Conservation (phyloP, 1,139 yeast genomes). For the Geotrichum histeridarum region DNA sequence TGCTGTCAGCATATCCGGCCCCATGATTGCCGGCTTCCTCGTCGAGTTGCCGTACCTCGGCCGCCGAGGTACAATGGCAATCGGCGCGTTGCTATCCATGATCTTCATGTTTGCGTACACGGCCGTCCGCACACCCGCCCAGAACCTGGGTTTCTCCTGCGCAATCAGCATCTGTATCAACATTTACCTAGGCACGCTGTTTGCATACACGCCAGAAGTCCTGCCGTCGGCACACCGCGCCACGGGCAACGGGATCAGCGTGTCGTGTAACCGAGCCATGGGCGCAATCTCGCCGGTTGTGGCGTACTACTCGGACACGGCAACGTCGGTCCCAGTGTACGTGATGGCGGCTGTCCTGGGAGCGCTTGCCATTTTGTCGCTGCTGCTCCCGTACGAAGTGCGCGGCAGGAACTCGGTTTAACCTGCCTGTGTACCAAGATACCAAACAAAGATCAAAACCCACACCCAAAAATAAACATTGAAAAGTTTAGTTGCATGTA, state of each 20-base stretch:
- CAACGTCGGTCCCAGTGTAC: constrained; percentile 50
- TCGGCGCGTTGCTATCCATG: constrained; percentile 52
- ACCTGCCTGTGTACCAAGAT: background rate
- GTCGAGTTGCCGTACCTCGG: constrained; percentile 46
- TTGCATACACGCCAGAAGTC: constrained; percentile 41
- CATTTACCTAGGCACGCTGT: constrained; percentile 47
- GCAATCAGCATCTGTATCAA: constrained; percentile 49
- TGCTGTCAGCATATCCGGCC: constrained; percentile 52
- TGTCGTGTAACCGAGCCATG: constrained; percentile 45
- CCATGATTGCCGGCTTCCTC: constrained; percentile 48
- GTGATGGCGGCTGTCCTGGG: constrained; percentile 55
- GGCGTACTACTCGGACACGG: constrained; percentile 44
- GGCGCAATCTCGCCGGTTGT: constrained; percentile 51
- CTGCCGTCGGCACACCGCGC: constrained; percentile 53
- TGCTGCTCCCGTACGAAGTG: constrained; percentile 46
- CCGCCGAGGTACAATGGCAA: constrained; percentile 51
- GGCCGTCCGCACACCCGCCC: constrained; percentile 47
- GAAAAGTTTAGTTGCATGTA: background rate
- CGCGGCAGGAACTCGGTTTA: constrained; percentile 22
- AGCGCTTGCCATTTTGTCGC: constrained; percentile 42
- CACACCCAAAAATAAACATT: background rate
- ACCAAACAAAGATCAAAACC: too few relatives aligned
- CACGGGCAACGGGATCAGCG: constrained; percentile 52
- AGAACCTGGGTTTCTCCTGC: constrained; percentile 50
- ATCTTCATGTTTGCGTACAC: constrained; percentile 55